These are phyloP conservation scores for Linum tenue DNA, from an alignment of 345 rosid species.

Conservation along the genomic window DNA sequence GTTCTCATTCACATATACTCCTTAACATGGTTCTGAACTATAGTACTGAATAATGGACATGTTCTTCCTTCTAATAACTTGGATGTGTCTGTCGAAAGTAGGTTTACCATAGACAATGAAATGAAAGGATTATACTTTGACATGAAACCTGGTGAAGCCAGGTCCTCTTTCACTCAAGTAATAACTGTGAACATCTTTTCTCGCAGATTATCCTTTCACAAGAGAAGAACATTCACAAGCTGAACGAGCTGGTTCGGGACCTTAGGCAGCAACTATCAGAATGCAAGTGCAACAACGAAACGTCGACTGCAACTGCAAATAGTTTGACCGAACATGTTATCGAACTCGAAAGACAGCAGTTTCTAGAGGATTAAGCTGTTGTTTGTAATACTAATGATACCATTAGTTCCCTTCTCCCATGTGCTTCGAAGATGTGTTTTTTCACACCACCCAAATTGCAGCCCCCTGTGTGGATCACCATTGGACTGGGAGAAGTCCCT, in stretches of 20 bases:
- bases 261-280: conserved; percentile 49
- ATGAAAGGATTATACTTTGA: too few relatives aligned
- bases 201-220: conserved; percentile 75
- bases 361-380: conserved; percentile 42
- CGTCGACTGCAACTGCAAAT: conserved; percentile 29
- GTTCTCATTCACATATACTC: too few relatives aligned
- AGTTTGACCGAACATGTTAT: conserved; percentile 36
- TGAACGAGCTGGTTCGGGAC: conserved; percentile 56
- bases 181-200: neutral
- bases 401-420: neutral
- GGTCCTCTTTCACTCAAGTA: neutral
- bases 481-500: neutral
- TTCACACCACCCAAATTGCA: neutral
- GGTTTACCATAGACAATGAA: too few relatives aligned
- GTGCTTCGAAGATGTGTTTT: neutral
- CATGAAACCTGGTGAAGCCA: neutral
- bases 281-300: conserved; percentile 41
- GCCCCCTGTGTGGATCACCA: neutral
- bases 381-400: neutral
- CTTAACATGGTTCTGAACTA: too few relatives aligned
- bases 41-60: too few relatives aligned
- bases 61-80: too few relatives aligned
- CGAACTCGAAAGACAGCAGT: conserved; percentile 49
- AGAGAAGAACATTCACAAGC: conserved; percentile 73
- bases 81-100: too few relatives aligned